Conservation (phyloP, 257 asterid species). For the Ocimum tenuiflorum region DNA sequence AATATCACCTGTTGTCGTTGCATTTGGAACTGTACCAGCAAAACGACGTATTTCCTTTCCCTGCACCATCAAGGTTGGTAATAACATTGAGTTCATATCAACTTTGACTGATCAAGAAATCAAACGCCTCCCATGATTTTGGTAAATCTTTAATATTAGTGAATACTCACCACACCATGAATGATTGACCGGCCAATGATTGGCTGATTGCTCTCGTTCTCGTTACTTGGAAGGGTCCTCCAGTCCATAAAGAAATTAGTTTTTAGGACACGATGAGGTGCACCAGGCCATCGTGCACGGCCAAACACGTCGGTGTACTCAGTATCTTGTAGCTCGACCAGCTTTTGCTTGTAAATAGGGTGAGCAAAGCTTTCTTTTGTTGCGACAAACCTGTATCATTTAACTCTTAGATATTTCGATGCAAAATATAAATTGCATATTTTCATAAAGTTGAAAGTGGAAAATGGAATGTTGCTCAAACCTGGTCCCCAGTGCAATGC, state of each 20-base stretch:
- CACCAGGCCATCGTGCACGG: constrained; percentile 90
- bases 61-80: constrained; percentile 33
- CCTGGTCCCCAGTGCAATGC: constrained; percentile 81
- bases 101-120: too few species aligned
- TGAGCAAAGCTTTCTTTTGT: constrained; percentile 87
- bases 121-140: not conserved
- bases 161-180: constrained; percentile 52
- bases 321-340: constrained; percentile 53
- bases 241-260: constrained; percentile 70
- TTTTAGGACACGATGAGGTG: constrained; percentile 72
- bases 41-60: constrained; percentile 64
- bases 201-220: constrained; percentile 64
- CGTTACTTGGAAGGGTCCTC: constrained; percentile 54
- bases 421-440: too few species aligned
- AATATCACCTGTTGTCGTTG: constrained; percentile 55
- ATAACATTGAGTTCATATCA: too few species aligned
- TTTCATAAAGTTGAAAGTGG: not conserved
- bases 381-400: constrained; percentile 50
- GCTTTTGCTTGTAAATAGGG: constrained; percentile 63
- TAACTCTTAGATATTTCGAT: too few species aligned
- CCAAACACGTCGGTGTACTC: constrained; percentile 79
- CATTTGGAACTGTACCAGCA: constrained; percentile 74
- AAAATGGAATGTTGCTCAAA: constrained; percentile 16
- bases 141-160: not conserved
- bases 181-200: constrained; percentile 64